Evolutionary conservation across 148 eudicot species (phyloP).

Genomic region (Rhododendron ferrugineum): DNA sequence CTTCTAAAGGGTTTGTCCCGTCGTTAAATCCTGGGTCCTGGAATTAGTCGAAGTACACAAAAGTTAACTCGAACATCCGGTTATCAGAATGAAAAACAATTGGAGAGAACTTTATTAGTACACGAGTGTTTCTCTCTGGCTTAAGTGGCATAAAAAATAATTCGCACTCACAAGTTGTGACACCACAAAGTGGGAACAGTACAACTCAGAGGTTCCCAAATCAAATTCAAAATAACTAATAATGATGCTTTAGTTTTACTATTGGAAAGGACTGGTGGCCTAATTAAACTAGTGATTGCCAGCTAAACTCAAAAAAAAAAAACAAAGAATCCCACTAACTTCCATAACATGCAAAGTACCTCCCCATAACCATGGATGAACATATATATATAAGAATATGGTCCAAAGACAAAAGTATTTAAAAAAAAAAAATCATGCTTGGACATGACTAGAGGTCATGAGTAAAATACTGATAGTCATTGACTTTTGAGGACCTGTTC

Average conservation of each 20-base stretch:
- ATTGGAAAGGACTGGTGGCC: slow-evolving; percentile 18
- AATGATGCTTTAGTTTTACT: slow-evolving; percentile 4
- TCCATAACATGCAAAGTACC: slow-evolving; percentile 4
- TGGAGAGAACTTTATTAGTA: neutral
- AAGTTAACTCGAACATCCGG: neutral
- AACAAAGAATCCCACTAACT: slow-evolving; percentile 15
- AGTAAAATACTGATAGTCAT: neutral
- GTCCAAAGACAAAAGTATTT: neutral
- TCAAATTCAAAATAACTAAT: neutral
- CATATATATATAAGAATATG: neutral
- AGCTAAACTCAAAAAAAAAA: slow-evolving; percentile 31
- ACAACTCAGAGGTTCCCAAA: neutral
- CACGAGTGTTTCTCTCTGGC: neutral
- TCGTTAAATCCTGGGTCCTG: accelerated
- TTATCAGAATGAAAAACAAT: neutral
- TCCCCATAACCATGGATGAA: neutral
- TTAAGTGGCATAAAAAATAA: neutral
- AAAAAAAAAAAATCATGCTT: neutral
- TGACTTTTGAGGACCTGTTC: neutral
- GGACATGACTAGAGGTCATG: neutral
- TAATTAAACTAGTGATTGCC: slow-evolving; percentile 35
- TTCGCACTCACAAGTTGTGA: neutral
- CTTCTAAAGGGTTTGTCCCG: no score
- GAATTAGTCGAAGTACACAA: accelerated
- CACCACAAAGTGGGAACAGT: neutral